phyloP scores from a whole-genome alignment of 208 protist species.

The Trypanosoma melophagium region DNA sequence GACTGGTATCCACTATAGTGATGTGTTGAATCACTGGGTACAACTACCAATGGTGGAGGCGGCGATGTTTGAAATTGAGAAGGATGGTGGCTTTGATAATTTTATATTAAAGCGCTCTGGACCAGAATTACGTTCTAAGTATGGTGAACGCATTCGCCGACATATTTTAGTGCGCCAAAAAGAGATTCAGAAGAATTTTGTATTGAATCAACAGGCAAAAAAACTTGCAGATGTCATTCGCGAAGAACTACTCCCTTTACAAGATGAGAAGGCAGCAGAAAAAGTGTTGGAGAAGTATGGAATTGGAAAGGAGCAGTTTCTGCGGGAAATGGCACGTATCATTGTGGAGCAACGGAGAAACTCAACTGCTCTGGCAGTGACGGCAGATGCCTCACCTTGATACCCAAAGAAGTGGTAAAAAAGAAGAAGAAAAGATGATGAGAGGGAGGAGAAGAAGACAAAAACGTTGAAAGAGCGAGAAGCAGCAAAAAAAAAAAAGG shows the following conservation, averaged over 20 bases:
- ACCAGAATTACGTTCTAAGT: slow-evolving; percentile 83
- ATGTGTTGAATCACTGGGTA: slow-evolving; percentile 89
- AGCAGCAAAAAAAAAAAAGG: not conserved
- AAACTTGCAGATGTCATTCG: slow-evolving; percentile 53
- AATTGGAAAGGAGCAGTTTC: slow-evolving; percentile 62
- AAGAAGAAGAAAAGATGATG: not conserved
- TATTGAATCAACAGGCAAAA: slow-evolving; percentile 77
- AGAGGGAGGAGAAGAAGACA: not conserved
- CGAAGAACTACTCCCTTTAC: slow-evolving; percentile 41
- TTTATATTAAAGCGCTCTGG: slow-evolving; percentile 85
- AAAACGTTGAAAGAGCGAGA: not conserved
- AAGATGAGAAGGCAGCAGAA: slow-evolving; percentile 55
- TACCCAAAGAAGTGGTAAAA: not conserved
- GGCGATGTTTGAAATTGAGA: slow-evolving; percentile 87
- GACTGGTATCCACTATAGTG: slow-evolving; percentile 88
- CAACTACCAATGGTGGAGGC: slow-evolving; percentile 91
- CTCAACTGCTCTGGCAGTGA: not conserved
- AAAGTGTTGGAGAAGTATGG: slow-evolving; percentile 79
- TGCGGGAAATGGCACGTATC: slow-evolving; percentile 51
- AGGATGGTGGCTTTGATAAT: slow-evolving; percentile 89
- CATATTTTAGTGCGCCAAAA: slow-evolving; percentile 89
- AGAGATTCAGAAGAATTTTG: slow-evolving; percentile 91
- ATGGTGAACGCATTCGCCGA: slow-evolving; percentile 85
- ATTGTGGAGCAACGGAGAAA: not conserved
- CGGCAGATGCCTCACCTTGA: slow-evolving; percentile 3